phyloP scores from a whole-genome alignment of 495 filamentous ascomycete species.

The Chaetomidium leptoderma region DNA sequence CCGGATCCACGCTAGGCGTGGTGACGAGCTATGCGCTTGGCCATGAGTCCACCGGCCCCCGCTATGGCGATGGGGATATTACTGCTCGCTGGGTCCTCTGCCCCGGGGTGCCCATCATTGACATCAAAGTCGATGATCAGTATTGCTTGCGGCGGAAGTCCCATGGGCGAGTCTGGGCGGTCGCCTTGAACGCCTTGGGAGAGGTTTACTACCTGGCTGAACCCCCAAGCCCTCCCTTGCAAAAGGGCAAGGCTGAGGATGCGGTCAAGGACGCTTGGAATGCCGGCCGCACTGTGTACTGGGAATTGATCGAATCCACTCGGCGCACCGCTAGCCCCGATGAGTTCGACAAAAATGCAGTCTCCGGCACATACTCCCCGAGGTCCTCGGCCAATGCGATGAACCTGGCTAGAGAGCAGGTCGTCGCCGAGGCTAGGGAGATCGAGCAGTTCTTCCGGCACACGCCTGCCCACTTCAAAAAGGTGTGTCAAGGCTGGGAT shows the following conservation, averaged over 20 bases:
- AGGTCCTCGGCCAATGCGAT: constrained; percentile 53
- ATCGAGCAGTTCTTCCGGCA: constrained; percentile 71
- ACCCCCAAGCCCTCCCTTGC: constrained; percentile 48
- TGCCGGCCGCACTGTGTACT: constrained; percentile 69
- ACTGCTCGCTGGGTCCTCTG: constrained; percentile 84
- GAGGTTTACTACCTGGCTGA: constrained; percentile 82
- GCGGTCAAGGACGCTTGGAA: constrained; percentile 64
- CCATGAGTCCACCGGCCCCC: constrained; percentile 59
- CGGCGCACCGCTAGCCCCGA: constrained; percentile 60
- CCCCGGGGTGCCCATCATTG: constrained; percentile 88
- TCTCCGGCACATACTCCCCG: constrained; percentile 46
- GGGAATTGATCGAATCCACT: constrained; percentile 74
- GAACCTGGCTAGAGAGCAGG: constrained; percentile 64
- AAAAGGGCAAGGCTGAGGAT: constrained; percentile 49
- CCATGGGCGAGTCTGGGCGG: constrained; percentile 74
- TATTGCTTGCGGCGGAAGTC: constrained; percentile 65
- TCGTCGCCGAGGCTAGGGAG: constrained; percentile 69
- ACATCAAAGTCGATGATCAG: constrained; percentile 77
- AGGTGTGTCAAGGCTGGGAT: constrained; percentile 80
- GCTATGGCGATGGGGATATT: constrained; percentile 67
- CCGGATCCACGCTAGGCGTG: constrained; percentile 82
- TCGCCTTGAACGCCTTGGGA: constrained; percentile 83
- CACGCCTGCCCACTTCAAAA: constrained; percentile 74
- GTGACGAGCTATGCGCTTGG: constrained; percentile 78
- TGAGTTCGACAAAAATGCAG: constrained; percentile 57